phyloP scores from a whole-genome alignment of 257 asterid genomes.

The Linderniella brevidens region DNA sequence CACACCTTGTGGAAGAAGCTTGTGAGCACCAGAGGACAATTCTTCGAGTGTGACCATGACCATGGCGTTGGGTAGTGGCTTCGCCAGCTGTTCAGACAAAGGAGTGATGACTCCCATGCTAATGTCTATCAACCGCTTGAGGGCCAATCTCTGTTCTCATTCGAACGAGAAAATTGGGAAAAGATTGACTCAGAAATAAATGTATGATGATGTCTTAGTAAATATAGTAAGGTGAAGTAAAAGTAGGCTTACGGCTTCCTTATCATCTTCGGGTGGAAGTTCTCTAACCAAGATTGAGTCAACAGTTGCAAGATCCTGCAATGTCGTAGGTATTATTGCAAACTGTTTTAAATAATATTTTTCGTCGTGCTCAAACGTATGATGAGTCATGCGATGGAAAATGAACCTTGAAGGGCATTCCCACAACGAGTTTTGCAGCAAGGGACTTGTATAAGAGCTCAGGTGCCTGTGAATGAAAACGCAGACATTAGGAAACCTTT shows the following conservation, averaged over 20 bases:
- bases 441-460: conserved; percentile 78
- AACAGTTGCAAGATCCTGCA: conserved; percentile 92
- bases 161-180: neutral
- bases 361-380: neutral
- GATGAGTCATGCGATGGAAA: neutral
- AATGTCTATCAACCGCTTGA: conserved; percentile 71
- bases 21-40: conserved; percentile 67
- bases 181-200: neutral
- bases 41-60: conserved; percentile 70
- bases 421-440: conserved; percentile 78
- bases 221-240: neutral
- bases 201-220: neutral
- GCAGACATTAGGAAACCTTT: neutral
- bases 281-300: conserved; percentile 89
- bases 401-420: conserved; percentile 94
- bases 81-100: conserved; percentile 78
- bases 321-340: neutral
- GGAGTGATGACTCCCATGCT: conserved; percentile 98
- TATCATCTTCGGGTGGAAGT: conserved; percentile 80
- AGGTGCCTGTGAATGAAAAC: conserved; percentile 35
- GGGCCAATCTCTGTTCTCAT: conserved; percentile 55
- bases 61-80: conserved; percentile 72
- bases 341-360: conserved; percentile 5
- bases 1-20: conserved; percentile 78
- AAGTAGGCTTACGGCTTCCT: conserved; percentile 53